These are phyloP conservation scores for Alternaria hordeiaustralica DNA, from an alignment of 2,329 filamentous ascomycete genomes.

Conservation along the genomic window DNA sequence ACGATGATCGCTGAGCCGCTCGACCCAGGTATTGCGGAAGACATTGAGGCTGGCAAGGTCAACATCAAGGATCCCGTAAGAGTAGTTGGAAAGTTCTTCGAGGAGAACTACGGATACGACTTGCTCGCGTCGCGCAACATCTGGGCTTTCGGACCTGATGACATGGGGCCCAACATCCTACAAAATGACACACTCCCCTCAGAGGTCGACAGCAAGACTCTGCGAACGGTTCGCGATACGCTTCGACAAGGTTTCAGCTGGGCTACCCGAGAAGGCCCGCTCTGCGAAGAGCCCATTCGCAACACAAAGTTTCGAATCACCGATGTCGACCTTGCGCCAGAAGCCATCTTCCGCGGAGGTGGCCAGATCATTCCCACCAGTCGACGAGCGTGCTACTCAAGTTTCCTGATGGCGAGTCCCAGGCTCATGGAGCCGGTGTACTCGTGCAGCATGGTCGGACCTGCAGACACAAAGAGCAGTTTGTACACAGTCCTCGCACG, in stretches of 20 bases:
- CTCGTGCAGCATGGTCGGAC: conserved; percentile 88
- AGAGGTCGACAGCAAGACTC: conserved; percentile 90
- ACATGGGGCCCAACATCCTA: conserved; percentile 91
- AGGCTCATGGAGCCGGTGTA: conserved; percentile 97
- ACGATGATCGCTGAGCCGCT: conserved; percentile 98
- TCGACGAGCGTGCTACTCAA: conserved; percentile 90
- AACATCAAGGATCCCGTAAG: conserved; percentile 91
- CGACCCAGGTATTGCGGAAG: conserved; percentile 91
- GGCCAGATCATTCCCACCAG: conserved; percentile 97
- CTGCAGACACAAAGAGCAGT: conserved; percentile 84
- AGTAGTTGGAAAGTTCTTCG: conserved; percentile 95
- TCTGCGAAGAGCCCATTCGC: conserved; percentile 98
- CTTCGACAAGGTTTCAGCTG: conserved; percentile 96
- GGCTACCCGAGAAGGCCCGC: conserved; percentile 91
- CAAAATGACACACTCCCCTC: conserved; percentile 95
- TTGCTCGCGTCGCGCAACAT: conserved; percentile 92
- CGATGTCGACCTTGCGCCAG: conserved; percentile 82
- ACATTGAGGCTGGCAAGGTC: conserved; percentile 90
- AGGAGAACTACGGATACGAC: conserved; percentile 97
- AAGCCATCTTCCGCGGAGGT: conserved; percentile 93
- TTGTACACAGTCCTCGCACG: conserved; percentile 92
- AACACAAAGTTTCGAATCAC: conserved; percentile 98
- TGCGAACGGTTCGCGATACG: conserved; percentile 86
- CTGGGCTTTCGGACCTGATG: conserved; percentile 97
- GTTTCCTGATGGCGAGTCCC: conserved; percentile 95